phyloP scores from a whole-genome alignment of 495 filamentous ascomycete genomes.

The Penicillium dipodomyicola region DNA sequence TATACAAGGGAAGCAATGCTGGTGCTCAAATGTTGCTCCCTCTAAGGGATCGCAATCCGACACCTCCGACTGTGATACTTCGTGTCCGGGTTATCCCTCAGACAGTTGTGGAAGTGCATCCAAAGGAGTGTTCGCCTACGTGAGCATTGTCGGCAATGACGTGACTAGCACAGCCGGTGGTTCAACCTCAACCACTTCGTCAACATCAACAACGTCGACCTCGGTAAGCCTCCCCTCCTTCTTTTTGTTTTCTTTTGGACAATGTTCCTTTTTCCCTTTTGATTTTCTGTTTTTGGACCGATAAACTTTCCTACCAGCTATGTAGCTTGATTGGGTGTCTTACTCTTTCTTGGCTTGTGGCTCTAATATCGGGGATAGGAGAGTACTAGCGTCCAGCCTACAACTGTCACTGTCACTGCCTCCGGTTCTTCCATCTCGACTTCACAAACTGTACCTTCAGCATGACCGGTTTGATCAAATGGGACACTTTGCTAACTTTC shows the following conservation, averaged over 20 bases:
- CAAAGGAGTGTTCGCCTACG: conserved; percentile 59
- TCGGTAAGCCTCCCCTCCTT: conserved; percentile 7
- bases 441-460: conserved; percentile 18
- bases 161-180: conserved; percentile 39
- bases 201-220: conserved; percentile 12
- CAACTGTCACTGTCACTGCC: conserved; percentile 13
- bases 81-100: conserved; percentile 64
- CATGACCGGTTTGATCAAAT: background rate
- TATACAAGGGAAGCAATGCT: conserved; percentile 62
- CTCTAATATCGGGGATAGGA: conserved; percentile 27
- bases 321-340: conserved; percentile 4
- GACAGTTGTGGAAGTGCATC: conserved; percentile 62
- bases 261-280: background rate
- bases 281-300: background rate
- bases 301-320: background rate
- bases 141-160: conserved; percentile 27
- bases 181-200: conserved; percentile 28
- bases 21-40: conserved; percentile 73
- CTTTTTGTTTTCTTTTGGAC: background rate
- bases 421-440: conserved; percentile 12
- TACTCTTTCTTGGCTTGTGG: conserved; percentile 17
- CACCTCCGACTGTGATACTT: conserved; percentile 48
- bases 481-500: conserved; percentile 19
- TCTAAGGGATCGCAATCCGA: conserved; percentile 37
- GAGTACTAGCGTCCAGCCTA: conserved; percentile 15